Base-by-base conservation (phyloP, 208 protist genomes). In the Herpetomonas muscarum region DNA sequence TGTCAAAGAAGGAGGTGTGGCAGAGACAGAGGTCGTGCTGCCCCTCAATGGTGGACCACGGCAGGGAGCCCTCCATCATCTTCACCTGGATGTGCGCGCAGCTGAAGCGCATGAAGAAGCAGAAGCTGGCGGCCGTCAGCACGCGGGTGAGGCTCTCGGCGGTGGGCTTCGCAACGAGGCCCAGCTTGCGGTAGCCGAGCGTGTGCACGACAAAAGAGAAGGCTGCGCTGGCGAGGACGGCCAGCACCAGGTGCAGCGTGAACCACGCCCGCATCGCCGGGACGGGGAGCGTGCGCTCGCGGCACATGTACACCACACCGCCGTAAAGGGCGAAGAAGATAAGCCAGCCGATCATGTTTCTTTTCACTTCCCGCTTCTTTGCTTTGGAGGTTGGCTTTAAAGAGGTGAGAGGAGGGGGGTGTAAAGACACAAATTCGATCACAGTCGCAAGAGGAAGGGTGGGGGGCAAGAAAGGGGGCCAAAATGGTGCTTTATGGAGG, bases 1-100 rank as follows among this genome's bases (percentile, higher is more conserved):
- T 84, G 70, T 96, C 90, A 32, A 92, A 93, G 78, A 92, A 93
- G 45, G 80, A 90, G 9, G 86, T 80, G 79, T 96, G 90, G 55
- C 77, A 86, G 25, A 92, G 55, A 50, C 85, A 85, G 2, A 93
- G 48, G 41, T 75, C 71, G 58, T 87, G 76, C 36, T 74, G 67
- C 52, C 49, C 31, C n/a, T 55, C 71, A 41, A 93, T 82, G 34
- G 66, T 59, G 10, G 63, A 66, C 52, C 58, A 78, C 29, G 64
- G 61, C 36, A 93, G 64, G 1, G 81, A 89, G 3, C 73, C 79
- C 24, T 76, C 67, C 75, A 91, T 74, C 49, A 73, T 37, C 55
- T 81, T 60, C 9, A 89, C 61, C 29, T 55, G 70, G 25, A 93
- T 80, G 67, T 93, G 87, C 15, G 67, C 75, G 37, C 67, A 78